These are phyloP conservation scores for Marasmius fiardii DNA, from an alignment of 1,284 basidiomycete genomes.

Conservation along the genomic window DNA sequence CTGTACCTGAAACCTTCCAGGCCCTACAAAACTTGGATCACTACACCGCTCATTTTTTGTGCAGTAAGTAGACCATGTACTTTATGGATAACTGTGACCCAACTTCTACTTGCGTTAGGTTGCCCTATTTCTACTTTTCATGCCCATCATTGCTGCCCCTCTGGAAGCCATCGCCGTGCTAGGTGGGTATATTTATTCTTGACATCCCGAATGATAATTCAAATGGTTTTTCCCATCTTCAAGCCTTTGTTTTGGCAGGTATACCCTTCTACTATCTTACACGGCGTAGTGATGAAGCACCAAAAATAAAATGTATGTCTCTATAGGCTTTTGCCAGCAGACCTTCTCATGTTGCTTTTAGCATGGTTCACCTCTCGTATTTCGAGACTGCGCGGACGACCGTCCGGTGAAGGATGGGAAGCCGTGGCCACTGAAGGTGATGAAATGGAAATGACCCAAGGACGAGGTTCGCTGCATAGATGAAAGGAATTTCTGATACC, in stretches of 20 bases:
- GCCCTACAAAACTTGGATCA: conserved; percentile 90
- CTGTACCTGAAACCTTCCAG: conserved; percentile 33
- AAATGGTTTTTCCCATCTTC: conserved; percentile 5
- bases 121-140: conserved; percentile 88
- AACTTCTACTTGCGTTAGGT: conserved; percentile 45
- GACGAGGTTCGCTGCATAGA: neutral
- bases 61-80: conserved; percentile 49
- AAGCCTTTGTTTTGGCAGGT: conserved; percentile 71
- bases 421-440: conserved; percentile 72
- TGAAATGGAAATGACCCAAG: conserved; percentile 58
- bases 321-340: neutral
- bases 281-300: conserved; percentile 43
- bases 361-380: conserved; percentile 41
- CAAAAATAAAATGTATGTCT: conserved; percentile 46
- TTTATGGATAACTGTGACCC: neutral
- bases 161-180: conserved; percentile 84
- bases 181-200: conserved; percentile 44
- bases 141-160: conserved; percentile 95
- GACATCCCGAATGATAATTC: neutral
- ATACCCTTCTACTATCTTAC: conserved; percentile 86
- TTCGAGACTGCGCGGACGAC: conserved; percentile 46
- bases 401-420: conserved; percentile 65
- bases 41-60: conserved; percentile 90
- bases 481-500: neutral
- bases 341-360: conserved; percentile 21